A percentile compares a stretch with the other conserved stretches of the same genome.
phyloP scores from a whole-genome alignment of 106 monocot genomes.

The Triglochin maritima region DNA sequence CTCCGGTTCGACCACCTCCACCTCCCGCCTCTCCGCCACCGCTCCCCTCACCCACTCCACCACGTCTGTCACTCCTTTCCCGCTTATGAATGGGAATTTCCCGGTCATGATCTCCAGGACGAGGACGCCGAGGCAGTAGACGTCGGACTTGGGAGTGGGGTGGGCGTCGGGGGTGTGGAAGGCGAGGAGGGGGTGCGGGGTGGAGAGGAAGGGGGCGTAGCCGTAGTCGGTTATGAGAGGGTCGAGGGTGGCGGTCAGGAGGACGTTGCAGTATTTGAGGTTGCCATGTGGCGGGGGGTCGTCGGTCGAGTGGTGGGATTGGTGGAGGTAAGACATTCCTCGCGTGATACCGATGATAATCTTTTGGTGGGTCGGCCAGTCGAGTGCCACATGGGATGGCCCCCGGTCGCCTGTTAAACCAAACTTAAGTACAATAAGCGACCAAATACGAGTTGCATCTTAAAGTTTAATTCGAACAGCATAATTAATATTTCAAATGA shows the following conservation, averaged over 20 bases:
- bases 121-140: conserved; percentile 74
- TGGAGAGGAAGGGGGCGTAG: conserved; percentile 38
- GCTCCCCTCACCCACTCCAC: conserved; percentile 32
- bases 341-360: conserved; percentile 44
- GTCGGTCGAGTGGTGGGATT: conserved; percentile 21
- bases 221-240: conserved; percentile 75
- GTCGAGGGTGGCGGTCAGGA: conserved; percentile 44
- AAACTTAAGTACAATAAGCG: neutral
- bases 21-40: conserved; percentile 21
- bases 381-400: conserved; percentile 35
- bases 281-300: conserved; percentile 47
- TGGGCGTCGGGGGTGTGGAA: conserved; percentile 46
- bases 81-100: conserved; percentile 51
- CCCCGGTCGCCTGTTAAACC: conserved; percentile 39
- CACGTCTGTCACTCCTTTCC: conserved; percentile 50
- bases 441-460: neutral
- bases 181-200: conserved; percentile 33
- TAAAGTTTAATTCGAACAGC: neutral
- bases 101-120: conserved; percentile 74
- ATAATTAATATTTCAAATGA: neutral
- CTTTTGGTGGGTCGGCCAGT: conserved; percentile 52
- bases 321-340: conserved; percentile 52
- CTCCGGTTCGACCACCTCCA: conserved; percentile 35
- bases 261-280: conserved; percentile 70
- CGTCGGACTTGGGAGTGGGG: conserved; percentile 42